Conservation (phyloP, 2,329 filamentous ascomycete species). For the Sordariomycetes sp. region DNA sequence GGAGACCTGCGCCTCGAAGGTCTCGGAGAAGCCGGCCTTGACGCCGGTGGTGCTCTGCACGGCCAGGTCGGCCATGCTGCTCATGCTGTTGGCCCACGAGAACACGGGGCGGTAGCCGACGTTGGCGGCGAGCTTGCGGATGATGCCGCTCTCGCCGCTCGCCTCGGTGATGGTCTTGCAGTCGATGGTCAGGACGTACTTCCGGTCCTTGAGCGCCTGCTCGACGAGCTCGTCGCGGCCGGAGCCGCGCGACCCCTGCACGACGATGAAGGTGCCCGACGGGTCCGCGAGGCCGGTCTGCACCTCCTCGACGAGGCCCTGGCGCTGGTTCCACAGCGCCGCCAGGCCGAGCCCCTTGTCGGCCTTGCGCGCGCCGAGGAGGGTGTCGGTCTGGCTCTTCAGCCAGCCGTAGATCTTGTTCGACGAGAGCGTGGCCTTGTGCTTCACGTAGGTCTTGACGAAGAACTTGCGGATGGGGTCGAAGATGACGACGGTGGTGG, state of each 20-base stretch:
- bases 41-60: constrained; percentile 90
- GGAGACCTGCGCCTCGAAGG: constrained; percentile 74
- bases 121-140: constrained; percentile 66
- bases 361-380: constrained; percentile 43
- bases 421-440: constrained; percentile 62
- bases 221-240: constrained; percentile 86
- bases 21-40: constrained; percentile 91
- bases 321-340: constrained; percentile 81
- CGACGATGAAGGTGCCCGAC: constrained; percentile 82
- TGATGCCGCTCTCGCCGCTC: constrained; percentile 75
- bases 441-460: constrained; percentile 77
- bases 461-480: constrained; percentile 93
- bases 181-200: constrained; percentile 75
- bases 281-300: constrained; percentile 81
- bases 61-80: constrained; percentile 83
- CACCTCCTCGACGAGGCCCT: constrained; percentile 70
- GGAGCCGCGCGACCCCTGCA: constrained; percentile 84
- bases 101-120: constrained; percentile 92
- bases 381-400: constrained; percentile 45
- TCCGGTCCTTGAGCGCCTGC: constrained; percentile 65
- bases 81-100: constrained; percentile 92
- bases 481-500: constrained; percentile 78
- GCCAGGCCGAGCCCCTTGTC: constrained; percentile 60
- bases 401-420: constrained; percentile 73
- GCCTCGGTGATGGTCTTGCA: constrained; percentile 92